These are phyloP conservation scores for Rhodotorula toruloides DNA, from an alignment of 768 basidiomycete genomes.

Conservation along the genomic window DNA sequence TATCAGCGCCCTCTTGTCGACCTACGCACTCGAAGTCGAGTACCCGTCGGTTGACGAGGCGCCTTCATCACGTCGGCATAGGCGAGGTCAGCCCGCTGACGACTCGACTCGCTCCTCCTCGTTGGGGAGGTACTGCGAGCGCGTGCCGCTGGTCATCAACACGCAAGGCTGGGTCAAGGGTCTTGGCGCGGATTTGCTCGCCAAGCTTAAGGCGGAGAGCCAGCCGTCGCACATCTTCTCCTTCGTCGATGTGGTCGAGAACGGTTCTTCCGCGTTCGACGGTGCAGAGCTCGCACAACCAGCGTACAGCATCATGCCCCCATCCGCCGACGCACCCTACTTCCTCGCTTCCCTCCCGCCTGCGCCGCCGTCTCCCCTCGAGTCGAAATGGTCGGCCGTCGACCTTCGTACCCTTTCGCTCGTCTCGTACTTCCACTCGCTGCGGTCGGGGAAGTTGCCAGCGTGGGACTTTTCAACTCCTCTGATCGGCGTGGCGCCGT, in stretches of 20 bases:
- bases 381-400: constrained; percentile 29
- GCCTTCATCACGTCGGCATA: neutral
- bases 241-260: constrained; percentile 35
- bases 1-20: constrained; percentile 62
- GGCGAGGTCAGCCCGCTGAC: neutral
- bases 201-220: constrained; percentile 62
- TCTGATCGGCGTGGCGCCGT: constrained; percentile 65
- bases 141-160: constrained; percentile 81
- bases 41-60: constrained; percentile 46
- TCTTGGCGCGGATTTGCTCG: constrained; percentile 72
- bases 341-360: constrained; percentile 8
- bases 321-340: neutral
- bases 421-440: constrained; percentile 34
- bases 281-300: constrained; percentile 1
- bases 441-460: neutral
- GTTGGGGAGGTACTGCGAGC: constrained; percentile 50
- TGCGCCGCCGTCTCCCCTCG: constrained; percentile 30
- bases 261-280: neutral
- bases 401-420: constrained; percentile 34
- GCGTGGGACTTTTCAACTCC: constrained; percentile 66
- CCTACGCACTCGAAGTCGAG: constrained; percentile 61
- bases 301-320: constrained; percentile 1
- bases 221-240: constrained; percentile 59
- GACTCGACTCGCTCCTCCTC: neutral
- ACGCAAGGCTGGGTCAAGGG: constrained; percentile 98